A percentile compares a stretch with the other conserved stretches of the same genome.
Evolutionary conservation across 176 grass and related monocot species (phyloP).

Genomic region (Rhynchospora breviuscula): DNA sequence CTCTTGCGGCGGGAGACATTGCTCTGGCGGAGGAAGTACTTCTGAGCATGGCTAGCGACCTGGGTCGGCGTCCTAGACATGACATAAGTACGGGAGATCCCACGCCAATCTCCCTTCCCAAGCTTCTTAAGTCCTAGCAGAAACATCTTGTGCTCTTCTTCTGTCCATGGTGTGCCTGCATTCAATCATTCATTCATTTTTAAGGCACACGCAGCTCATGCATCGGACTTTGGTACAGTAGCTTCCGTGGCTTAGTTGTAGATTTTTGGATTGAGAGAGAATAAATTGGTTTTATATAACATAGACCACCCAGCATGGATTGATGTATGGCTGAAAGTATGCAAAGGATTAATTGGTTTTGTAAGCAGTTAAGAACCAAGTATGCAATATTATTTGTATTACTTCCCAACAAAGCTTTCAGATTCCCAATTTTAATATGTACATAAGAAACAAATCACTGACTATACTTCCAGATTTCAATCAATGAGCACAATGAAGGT

Average conservation of each 20-base stretch:
- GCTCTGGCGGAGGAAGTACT: slow-evolving; percentile 82
- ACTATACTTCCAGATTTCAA: background rate
- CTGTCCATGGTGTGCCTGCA: slow-evolving; percentile 87
- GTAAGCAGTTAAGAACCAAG: background rate
- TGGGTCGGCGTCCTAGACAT: slow-evolving; percentile 83
- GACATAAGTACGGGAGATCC: slow-evolving; percentile 78
- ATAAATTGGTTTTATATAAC: background rate
- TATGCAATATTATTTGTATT: background rate
- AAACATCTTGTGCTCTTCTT: slow-evolving; percentile 90
- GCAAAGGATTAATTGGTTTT: background rate
- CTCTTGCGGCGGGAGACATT: slow-evolving; percentile 79
- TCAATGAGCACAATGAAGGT: background rate
- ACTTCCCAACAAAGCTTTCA: background rate
- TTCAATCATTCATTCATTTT: background rate
- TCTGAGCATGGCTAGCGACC: slow-evolving; percentile 95
- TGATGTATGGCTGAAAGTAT: background rate
- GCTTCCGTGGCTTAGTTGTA: background rate
- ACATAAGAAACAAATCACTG: background rate
- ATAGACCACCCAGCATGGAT: background rate
- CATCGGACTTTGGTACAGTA: background rate
- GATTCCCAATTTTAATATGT: background rate
- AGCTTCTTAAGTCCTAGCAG: slow-evolving; percentile 76
- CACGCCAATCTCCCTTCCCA: slow-evolving; percentile 91
- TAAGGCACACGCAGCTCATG: background rate
- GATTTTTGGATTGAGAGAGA: background rate